phyloP scores from a whole-genome alignment of 306 rosid genomes.

The Vigna trinervia region DNA sequence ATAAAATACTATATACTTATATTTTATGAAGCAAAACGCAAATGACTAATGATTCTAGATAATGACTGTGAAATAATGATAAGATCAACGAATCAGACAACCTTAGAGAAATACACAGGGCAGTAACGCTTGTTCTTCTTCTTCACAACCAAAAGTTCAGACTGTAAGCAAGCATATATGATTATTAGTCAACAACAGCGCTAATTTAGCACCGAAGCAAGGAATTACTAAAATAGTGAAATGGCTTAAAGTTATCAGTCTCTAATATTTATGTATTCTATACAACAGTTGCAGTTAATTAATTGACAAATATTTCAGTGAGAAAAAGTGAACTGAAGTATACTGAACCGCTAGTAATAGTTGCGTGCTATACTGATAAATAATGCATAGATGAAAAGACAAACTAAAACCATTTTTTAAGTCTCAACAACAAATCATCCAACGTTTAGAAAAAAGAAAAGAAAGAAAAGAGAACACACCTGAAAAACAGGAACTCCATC shows the following conservation, averaged over 20 bases:
- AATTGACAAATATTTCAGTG: slow-evolving; percentile 18
- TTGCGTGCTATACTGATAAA: slow-evolving; percentile 20
- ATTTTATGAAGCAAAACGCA: slow-evolving; percentile 13
- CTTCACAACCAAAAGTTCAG: slow-evolving; percentile 89
- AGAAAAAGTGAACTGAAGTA: slow-evolving; percentile 15
- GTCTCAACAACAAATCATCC: slow-evolving; percentile 6
- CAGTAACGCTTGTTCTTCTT: slow-evolving; percentile 93
- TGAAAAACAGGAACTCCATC: slow-evolving; percentile 97
- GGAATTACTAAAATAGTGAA: slow-evolving; percentile 12
- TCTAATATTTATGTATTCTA: slow-evolving; percentile 6
- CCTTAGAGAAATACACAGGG: slow-evolving; percentile 92
- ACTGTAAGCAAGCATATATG: slow-evolving; percentile 61
- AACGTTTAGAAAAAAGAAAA: slow-evolving; percentile 31
- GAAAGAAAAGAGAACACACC: slow-evolving; percentile 59
- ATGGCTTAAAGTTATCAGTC: slow-evolving; percentile 7
- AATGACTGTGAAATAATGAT: slow-evolving; percentile 9
- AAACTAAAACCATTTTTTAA: neutral
- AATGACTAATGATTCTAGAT: slow-evolving; percentile 14
- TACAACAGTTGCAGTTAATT: neutral
- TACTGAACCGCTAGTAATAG: neutral
- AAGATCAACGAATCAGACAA: slow-evolving; percentile 53
- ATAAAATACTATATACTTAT: slow-evolving; percentile 23
- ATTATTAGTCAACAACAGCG: slow-evolving; percentile 44
- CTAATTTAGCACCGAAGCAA: neutral
- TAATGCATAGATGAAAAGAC: neutral